A percentile compares a stretch with the other conserved stretches of the same genome.
phyloP scores from a whole-genome alignment of 768 basidiomycete genomes.

The Suillus fuscotomentosus region DNA sequence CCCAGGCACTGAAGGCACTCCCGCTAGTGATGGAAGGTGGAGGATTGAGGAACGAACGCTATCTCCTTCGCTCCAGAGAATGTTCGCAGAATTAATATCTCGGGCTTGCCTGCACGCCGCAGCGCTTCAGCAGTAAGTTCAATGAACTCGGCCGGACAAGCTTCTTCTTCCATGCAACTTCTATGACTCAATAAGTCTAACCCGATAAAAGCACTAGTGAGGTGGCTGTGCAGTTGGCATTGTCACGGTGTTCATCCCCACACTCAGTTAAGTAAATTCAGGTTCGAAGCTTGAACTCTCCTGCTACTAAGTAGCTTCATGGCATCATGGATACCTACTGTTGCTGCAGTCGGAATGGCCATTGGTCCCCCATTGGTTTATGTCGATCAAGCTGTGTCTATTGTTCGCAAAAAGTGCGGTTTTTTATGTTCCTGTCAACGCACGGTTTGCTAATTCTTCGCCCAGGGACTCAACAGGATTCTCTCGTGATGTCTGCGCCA shows the following conservation, averaged over 20 bases:
- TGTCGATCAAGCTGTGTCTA: slow-evolving; percentile 80
- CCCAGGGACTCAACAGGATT: slow-evolving; percentile 81
- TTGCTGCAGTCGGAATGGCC: slow-evolving; percentile 80
- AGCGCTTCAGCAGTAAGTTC: background rate
- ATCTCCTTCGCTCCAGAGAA: background rate
- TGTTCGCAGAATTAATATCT: background rate
- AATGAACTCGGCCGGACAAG: background rate
- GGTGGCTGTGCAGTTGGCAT: background rate
- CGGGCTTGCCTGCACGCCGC: background rate
- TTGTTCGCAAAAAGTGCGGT: slow-evolving; percentile 68
- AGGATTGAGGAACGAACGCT: background rate
- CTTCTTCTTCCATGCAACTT: background rate
- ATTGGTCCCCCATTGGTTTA: slow-evolving; percentile 84
- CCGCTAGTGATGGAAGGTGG: background rate
- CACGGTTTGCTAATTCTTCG: slow-evolving; percentile 4
- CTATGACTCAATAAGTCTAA: slow-evolving; percentile 2
- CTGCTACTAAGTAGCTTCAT: slow-evolving; percentile 28
- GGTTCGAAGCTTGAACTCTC: background rate
- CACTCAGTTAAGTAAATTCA: background rate
- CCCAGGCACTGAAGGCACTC: background rate
- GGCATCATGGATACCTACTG: slow-evolving; percentile 62
- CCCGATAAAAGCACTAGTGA: background rate
- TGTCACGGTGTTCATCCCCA: background rate
- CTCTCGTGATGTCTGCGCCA: slow-evolving; percentile 83
- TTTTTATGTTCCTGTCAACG: slow-evolving; percentile 5